These are phyloP conservation scores for Lithospermum erythrorhizon DNA, from an alignment of 257 asterid species.

Conservation along the genomic window DNA sequence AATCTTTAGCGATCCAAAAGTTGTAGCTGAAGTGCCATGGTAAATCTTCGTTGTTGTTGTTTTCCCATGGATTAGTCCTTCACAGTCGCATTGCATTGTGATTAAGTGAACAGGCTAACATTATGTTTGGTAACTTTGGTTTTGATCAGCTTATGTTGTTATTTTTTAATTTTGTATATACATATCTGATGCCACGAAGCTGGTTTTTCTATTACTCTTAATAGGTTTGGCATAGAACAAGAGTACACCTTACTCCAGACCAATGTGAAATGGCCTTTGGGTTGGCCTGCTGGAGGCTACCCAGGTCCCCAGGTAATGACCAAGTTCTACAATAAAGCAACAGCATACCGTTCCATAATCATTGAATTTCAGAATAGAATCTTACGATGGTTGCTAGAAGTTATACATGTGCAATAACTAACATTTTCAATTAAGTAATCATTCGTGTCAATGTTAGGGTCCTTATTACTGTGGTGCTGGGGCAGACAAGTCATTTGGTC, in stretches of 20 bases:
- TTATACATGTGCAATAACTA: not conserved
- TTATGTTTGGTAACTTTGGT: not conserved
- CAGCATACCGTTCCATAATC: not conserved
- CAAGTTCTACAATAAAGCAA: not conserved
- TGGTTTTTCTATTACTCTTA: constrained; percentile 9
- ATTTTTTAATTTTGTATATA: too few species aligned
- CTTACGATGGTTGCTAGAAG: not conserved
- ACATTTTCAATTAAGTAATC: not conserved
- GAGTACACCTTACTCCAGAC: constrained; percentile 83
- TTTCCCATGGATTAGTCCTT: not conserved
- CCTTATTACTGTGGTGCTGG: constrained; percentile 95
- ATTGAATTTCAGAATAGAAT: not conserved
- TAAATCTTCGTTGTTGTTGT: constrained; percentile 11
- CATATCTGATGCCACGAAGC: not conserved
- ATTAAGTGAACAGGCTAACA: too few species aligned
- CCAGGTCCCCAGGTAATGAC: constrained; percentile 91
- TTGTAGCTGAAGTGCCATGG: constrained; percentile 85
- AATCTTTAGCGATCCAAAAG: constrained; percentile 72
- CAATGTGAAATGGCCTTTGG: constrained; percentile 83
- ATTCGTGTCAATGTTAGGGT: constrained; percentile 46
- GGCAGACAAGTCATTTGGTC: constrained; percentile 91
- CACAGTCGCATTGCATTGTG: too few species aligned
- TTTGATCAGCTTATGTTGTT: too few species aligned
- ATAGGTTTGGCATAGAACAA: constrained; percentile 91
- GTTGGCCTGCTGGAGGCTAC: constrained; percentile 96